Evolutionary conservation across 2,329 filamentous ascomycete genomes (phyloP), one percentile per base, ranked within the genome.

Genomic region (Thielaviopsis punctulata): DNA sequence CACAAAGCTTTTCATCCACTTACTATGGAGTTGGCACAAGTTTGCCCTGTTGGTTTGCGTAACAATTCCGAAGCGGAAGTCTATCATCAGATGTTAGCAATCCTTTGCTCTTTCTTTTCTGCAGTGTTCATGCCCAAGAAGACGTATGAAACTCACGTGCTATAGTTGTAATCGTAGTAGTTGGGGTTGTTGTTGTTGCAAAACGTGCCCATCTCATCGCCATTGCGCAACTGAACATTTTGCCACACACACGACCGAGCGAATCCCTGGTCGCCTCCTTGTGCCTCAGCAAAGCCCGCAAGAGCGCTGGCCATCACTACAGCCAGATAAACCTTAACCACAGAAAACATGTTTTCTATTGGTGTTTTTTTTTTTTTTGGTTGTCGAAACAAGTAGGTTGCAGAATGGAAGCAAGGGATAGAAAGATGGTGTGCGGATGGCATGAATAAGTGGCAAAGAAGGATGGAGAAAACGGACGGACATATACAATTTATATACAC

Each of bases 131-230:
- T n/a, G n/a, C n/a, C n/a, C n/a, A n/a, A 4, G 19, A 7, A 19
- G 27, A 19, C 18, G 18, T 3, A 18, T 13, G 7, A 33, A 2
- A 51, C 41, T 51, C 30, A 46, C 49, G 30, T 25, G 30, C 49
- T 51, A 19, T 51, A 51, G 22, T 51, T 19, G 18, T 51, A 51
- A 21, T 51, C 49, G 18, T 51, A 51, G 49, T 51, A 51, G 30
- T 45, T 19, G 9, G 41, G 49, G 23, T 51, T 51, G 41, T 51
- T 51, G 27, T 51, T 51, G 41, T 45, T 51, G 41, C 49, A 51
- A 45, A 51, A 51, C 19, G 49, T 46, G 5, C 49, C 49, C 21
- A 51, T 51, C 24, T 25, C 27, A 22, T 51, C 43, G 23, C 43
- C 49, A 18, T 51, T 46, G 1, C 49, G 27, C 27, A 51, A 27